These are phyloP conservation scores for Zymoseptoria ardabiliae DNA, from an alignment of 2,329 filamentous ascomycete species.

Conservation along the genomic window DNA sequence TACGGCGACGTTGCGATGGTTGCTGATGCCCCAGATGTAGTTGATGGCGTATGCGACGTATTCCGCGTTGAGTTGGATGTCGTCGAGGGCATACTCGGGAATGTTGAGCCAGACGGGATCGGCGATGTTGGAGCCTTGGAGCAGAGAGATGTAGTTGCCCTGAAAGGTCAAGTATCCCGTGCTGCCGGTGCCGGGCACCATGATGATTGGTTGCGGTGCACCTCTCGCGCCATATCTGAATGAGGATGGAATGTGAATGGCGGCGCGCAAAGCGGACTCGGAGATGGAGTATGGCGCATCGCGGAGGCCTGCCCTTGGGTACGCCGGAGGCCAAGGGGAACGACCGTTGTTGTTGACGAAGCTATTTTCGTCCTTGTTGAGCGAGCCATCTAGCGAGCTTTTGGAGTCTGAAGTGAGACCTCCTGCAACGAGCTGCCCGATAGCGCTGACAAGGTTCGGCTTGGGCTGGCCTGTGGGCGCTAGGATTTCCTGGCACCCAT, in stretches of 20 bases:
- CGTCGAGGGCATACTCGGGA: constrained; percentile 39
- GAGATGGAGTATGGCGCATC: constrained; percentile 45
- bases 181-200: constrained; percentile 47
- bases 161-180: constrained; percentile 39
- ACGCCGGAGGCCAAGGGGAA: constrained; percentile 24
- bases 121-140: constrained; percentile 35
- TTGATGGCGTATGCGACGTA: constrained; percentile 52
- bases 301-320: constrained; percentile 28
- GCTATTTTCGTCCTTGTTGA: constrained; percentile 17
- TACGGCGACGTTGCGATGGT: constrained; percentile 34
- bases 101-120: constrained; percentile 52
- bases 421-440: constrained; percentile 20
- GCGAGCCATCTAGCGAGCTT: neutral
- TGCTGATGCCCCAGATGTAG: constrained; percentile 41
- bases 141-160: constrained; percentile 44
- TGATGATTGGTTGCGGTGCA: constrained; percentile 39
- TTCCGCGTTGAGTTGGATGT: constrained; percentile 46
- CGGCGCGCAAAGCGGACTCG: constrained; percentile 41
- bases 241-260: constrained; percentile 44
- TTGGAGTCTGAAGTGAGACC: constrained; percentile 22
- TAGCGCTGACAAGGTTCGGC: constrained; percentile 23
- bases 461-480: constrained; percentile 10
- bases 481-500: neutral
- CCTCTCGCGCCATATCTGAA: constrained; percentile 40
- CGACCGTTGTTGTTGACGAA: constrained; percentile 21